Conservation (phyloP, 1,139 yeast genomes). For the Lodderomyces orthopsilosis region DNA sequence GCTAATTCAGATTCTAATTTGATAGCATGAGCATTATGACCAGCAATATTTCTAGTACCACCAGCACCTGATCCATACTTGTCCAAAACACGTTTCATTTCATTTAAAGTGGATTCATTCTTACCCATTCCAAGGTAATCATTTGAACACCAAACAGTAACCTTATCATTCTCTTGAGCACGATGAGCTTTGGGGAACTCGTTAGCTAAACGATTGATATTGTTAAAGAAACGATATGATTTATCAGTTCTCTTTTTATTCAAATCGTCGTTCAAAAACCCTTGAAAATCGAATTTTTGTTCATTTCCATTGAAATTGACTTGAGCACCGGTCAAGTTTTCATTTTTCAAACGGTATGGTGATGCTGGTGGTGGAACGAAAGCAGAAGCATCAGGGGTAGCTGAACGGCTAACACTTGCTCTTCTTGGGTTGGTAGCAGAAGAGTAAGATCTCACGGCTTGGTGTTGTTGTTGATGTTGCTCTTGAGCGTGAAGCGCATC, state of each 20-base stretch:
- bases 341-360: constrained; percentile 32
- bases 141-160: constrained; percentile 98
- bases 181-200: constrained; percentile 95
- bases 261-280: constrained; percentile 61
- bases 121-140: constrained; percentile 95
- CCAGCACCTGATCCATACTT: constrained; percentile 98
- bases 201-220: constrained; percentile 89
- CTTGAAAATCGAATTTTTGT: constrained; percentile 60
- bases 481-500: constrained; percentile 55
- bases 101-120: constrained; percentile 65
- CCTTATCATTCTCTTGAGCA: constrained; percentile 69
- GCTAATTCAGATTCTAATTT: constrained; percentile 84
- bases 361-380: constrained; percentile 17
- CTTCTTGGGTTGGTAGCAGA: constrained; percentile 51
- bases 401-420: constrained; percentile 45
- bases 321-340: constrained; percentile 27
- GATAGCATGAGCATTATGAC: constrained; percentile 89
- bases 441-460: constrained; percentile 44
- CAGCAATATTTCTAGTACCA: constrained; percentile 98
- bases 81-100: constrained; percentile 78
- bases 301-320: constrained; percentile 41
- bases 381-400: constrained; percentile 15
- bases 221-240: constrained; percentile 93
- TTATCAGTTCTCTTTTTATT: constrained; percentile 77
- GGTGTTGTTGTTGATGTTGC: constrained; percentile 14